Evolutionary conservation across 208 protist genomes (phyloP), one percentile per base, ranked within the genome.

Genomic region (Leishmania braziliensis): DNA sequence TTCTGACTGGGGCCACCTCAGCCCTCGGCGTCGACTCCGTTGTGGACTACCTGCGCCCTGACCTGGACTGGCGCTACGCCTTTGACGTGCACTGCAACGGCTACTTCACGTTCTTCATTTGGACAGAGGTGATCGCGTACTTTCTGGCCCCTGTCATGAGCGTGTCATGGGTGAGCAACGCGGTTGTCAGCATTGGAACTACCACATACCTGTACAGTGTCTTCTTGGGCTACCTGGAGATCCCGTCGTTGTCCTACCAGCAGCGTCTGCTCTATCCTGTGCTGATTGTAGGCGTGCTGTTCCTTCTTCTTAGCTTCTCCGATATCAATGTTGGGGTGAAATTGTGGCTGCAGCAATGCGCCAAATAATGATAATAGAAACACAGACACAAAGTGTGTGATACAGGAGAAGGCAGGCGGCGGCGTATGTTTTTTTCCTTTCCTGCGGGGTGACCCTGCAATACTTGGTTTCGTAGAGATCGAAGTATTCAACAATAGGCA

Each of bases 31-130:
- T 66, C 33, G 82, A 85, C 63, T 75, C 54, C 33, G 54, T 79
- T 29, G 76, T 43, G 16, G 73, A 78, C 12, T 85, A 85, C 72
- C 73, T 85, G 71, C 53, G 74, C 9, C 71, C 78, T 8, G 91
- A 91, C 36, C 89, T 99, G 5, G 98, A 99, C 76, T 99, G 98
- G 97, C 88, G 89, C 5, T 99, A 99, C 80, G 90, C 96, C 0
- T 99, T 99, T 88, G 98, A 99, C 79, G 89, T 99, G 71, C 98
- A 99, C 84, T 99, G 98, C 90, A 99, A 99, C 88, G 92, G 93
- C 56, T 99, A 98, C 86, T 99, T 99, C 79, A 91, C 95, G 18
- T 95, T 99, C 65, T 97, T 99, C 84, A 85, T 99, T 73, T 96
- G 98, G 89, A 94, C 97, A n/a, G 90, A 95, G 76, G 90, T 98